Percentiles rank a stretch among this genome's conserved stretches.
These are phyloP conservation scores for Alternaria triticina DNA, from an alignment of 2,329 filamentous ascomycete genomes.

Conservation along the genomic window DNA sequence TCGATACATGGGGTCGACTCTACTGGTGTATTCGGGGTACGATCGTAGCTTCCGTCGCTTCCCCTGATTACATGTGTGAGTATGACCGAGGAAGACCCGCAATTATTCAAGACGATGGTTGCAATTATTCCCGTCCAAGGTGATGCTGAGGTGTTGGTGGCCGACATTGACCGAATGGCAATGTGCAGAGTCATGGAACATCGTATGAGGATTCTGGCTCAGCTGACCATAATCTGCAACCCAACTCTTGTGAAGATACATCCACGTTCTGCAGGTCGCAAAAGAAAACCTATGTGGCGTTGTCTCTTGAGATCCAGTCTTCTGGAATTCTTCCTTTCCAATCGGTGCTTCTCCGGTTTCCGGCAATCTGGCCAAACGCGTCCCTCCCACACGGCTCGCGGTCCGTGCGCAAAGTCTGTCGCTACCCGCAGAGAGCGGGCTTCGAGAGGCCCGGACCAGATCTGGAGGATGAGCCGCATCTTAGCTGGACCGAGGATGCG, in stretches of 20 bases:
- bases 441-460: not conserved
- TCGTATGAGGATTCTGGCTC: not conserved
- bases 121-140: not conserved
- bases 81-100: slow-evolving; percentile 7
- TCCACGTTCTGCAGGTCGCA: not conserved
- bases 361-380: not conserved
- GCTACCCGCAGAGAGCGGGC: not conserved
- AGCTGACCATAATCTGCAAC: not conserved
- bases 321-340: not conserved
- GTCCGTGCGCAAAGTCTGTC: not conserved
- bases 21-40: not conserved
- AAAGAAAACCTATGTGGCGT: not conserved
- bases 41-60: not conserved
- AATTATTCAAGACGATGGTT: not conserved
- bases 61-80: slow-evolving; percentile 3
- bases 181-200: not conserved
- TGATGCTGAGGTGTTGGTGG: not conserved
- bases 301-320: not conserved
- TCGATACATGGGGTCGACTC: not conserved
- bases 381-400: not conserved
- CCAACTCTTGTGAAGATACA: not conserved
- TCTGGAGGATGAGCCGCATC: not conserved
- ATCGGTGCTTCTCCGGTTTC: slow-evolving; percentile 4
- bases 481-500: not conserved
- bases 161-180: slow-evolving; percentile 3